These are phyloP conservation scores for Fulvia fulva DNA, from an alignment of 2,329 filamentous ascomycete species.

Conservation along the genomic window DNA sequence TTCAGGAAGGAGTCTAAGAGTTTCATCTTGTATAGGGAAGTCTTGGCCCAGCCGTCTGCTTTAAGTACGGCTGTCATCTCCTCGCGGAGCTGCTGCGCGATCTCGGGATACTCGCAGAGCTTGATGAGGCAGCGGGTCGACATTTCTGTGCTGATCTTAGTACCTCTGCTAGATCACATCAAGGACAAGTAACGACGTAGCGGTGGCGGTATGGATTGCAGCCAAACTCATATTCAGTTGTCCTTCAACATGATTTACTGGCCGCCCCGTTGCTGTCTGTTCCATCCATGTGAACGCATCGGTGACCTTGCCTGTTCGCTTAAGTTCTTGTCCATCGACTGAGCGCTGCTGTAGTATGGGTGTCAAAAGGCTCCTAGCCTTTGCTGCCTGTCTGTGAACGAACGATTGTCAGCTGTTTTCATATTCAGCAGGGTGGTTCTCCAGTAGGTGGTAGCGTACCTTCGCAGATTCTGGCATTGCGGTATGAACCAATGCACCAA, in stretches of 20 bases:
- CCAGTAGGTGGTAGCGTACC: neutral
- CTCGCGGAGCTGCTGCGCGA: constrained; percentile 23
- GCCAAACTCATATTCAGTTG: constrained; percentile 17
- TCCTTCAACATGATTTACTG: constrained; percentile 1
- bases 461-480: constrained; percentile 29
- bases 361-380: constrained; percentile 32
- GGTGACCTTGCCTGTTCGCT: neutral
- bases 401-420: neutral
- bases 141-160: constrained; percentile 13
- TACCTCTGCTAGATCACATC: too few species aligned
- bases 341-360: constrained; percentile 32
- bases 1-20: constrained; percentile 32
- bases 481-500: constrained; percentile 35
- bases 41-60: constrained; percentile 25
- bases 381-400: constrained; percentile 21
- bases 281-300: constrained; percentile 26
- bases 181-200: too few species aligned
- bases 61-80: constrained; percentile 24
- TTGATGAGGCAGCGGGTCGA: constrained; percentile 23
- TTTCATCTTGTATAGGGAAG: constrained; percentile 26
- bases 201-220: constrained; percentile 22
- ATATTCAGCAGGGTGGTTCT: too few species aligned
- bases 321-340: neutral
- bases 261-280: constrained; percentile 19
- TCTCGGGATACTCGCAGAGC: constrained; percentile 21